Conservation (phyloP, 75 land plant genomes). For the Larix kaempferi region DNA sequence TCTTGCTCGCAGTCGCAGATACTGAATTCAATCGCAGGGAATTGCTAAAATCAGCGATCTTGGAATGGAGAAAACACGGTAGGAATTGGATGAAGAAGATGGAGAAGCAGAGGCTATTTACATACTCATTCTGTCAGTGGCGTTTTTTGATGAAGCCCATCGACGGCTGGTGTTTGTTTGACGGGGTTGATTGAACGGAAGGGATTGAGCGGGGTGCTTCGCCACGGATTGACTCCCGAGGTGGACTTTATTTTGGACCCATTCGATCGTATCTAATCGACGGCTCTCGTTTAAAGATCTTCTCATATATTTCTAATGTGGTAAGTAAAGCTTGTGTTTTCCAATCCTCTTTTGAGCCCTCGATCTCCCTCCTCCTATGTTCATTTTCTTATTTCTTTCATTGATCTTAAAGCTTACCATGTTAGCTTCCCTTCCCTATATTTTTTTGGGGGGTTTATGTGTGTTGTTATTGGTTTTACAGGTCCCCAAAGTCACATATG, state of each 20-base stretch:
- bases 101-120: too few relatives aligned
- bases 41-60: too few relatives aligned
- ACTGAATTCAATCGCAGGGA: too few relatives aligned
- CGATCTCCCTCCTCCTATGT: neutral
- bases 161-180: slow-evolving; percentile 1
- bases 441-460: neutral
- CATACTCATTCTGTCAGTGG: too few relatives aligned
- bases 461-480: neutral
- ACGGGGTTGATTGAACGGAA: neutral
- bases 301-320: neutral
- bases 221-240: slow-evolving; percentile 9
- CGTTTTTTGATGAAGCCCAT: neutral
- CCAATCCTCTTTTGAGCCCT: neutral
- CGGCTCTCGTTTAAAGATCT: slow-evolving; percentile 2
- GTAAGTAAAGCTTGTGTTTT: neutral
- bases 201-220: neutral
- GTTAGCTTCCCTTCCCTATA: neutral
- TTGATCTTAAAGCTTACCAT: neutral
- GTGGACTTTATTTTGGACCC: too few relatives aligned
- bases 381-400: neutral
- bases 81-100: too few relatives aligned
- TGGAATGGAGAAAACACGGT: too few relatives aligned
- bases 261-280: slow-evolving; percentile 7
- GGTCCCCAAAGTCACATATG: neutral
- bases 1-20: too few relatives aligned